Percentiles rank a stretch among this genome's conserved stretches.
Conservation (phyloP, 2,329 filamentous ascomycete species). For the Colletotrichum scovillei region DNA sequence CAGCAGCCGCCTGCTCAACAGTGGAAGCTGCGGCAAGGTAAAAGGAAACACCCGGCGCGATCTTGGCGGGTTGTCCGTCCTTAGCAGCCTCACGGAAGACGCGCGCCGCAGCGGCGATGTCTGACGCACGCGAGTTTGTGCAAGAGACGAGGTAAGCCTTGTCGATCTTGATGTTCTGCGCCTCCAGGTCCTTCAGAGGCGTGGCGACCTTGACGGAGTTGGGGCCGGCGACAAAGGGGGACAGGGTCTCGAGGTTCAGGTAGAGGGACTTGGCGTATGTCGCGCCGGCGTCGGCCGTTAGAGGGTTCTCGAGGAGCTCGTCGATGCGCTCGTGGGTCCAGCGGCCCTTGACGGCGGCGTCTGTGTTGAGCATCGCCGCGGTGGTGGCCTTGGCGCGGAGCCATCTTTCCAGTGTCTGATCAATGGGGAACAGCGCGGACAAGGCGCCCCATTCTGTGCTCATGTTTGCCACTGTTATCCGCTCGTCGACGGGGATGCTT, state of each 20-base stretch:
- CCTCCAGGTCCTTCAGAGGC: conserved; percentile 78
- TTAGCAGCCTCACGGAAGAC: conserved; percentile 86
- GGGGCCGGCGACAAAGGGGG: conserved; percentile 86
- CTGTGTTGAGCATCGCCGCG: conserved; percentile 68
- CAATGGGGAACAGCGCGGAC: conserved; percentile 67
- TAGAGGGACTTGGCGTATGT: conserved; percentile 86
- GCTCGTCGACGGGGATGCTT: conserved; percentile 77
- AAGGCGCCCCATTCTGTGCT: conserved; percentile 84
- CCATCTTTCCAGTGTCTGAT: conserved; percentile 78
- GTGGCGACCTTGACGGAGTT: conserved; percentile 92
- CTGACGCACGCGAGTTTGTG: conserved; percentile 86
- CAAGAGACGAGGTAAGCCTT: conserved; percentile 91
- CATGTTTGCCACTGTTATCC: conserved; percentile 84
- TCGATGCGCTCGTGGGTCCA: conserved; percentile 82
- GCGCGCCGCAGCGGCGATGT: conserved; percentile 82
- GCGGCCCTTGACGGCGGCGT: conserved; percentile 61
- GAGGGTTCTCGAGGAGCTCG: conserved; percentile 73
- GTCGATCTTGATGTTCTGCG: conserved; percentile 80
- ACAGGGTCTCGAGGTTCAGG: conserved; percentile 84
- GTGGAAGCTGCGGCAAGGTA: conserved; percentile 91
- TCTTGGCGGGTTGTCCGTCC: conserved; percentile 72
- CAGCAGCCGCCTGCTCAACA: conserved; percentile 80
- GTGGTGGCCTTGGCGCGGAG: conserved; percentile 80
- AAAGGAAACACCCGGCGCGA: conserved; percentile 81
- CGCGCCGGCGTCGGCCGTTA: conserved; percentile 80